Evolutionary conservation across 2,329 filamentous ascomycete genomes (phyloP).

Genomic region (Aspergillus viridinutans): DNA sequence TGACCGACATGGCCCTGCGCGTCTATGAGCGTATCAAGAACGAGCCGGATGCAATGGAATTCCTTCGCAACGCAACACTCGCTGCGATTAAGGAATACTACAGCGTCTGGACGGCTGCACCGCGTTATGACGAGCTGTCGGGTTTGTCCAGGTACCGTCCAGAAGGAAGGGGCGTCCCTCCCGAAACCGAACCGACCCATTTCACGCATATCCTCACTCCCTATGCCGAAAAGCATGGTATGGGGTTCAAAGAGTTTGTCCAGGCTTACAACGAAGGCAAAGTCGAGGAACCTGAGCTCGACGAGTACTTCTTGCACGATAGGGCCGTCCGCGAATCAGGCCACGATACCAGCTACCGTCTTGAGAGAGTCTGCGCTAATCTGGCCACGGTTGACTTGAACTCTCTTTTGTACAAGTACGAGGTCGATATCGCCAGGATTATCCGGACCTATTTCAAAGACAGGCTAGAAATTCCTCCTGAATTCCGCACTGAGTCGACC

Average conservation of each 20-base stretch:
- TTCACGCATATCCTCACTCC: slow-evolving; percentile 79
- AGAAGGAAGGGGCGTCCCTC: slow-evolving; percentile 77
- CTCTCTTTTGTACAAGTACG: slow-evolving; percentile 93
- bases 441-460: slow-evolving; percentile 84
- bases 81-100: slow-evolving; percentile 97
- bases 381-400: slow-evolving; percentile 93
- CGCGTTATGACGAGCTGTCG: slow-evolving; percentile 70
- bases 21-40: slow-evolving; percentile 92
- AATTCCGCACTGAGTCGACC: slow-evolving; percentile 68
- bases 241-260: slow-evolving; percentile 82
- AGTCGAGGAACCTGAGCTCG: slow-evolving; percentile 79
- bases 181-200: slow-evolving; percentile 83
- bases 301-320: slow-evolving; percentile 94
- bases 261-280: slow-evolving; percentile 76
- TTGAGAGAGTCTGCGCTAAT: slow-evolving; percentile 82
- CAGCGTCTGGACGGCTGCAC: slow-evolving; percentile 77
- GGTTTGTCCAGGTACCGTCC: slow-evolving; percentile 83
- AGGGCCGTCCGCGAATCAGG: slow-evolving; percentile 93
- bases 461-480: slow-evolving; percentile 71
- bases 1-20: slow-evolving; percentile 93
- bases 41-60: slow-evolving; percentile 73
- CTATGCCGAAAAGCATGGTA: slow-evolving; percentile 76
- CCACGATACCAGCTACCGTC: slow-evolving; percentile 91
- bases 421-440: slow-evolving; percentile 82
- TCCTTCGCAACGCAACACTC: slow-evolving; percentile 72